Conservation (phyloP, 495 filamentous ascomycete species). For the Annulohypoxylon nitens region DNA sequence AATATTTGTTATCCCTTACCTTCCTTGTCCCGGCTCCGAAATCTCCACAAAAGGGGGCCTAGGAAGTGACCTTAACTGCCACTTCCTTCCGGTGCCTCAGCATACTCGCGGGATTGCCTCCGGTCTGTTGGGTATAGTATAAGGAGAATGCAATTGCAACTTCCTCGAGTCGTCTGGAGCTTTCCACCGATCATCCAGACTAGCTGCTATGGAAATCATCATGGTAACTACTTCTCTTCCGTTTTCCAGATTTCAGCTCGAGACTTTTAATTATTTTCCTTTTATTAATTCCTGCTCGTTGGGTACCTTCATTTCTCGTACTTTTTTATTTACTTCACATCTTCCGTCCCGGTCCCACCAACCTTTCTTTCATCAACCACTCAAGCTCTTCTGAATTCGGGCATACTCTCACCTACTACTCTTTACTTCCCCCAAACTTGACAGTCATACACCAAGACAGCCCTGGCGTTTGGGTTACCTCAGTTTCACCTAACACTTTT, state of each 20-base stretch:
- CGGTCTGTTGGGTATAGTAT: not conserved
- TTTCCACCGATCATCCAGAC: not conserved
- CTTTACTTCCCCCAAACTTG: not conserved
- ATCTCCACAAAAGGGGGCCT: not conserved
- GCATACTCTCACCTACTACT: not conserved
- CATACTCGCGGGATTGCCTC: not conserved
- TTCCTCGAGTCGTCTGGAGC: not conserved
- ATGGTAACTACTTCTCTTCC: not conserved
- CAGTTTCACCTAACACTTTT: not conserved
- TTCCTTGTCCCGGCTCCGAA: not conserved
- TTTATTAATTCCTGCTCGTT: not conserved
- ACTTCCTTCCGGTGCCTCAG: not conserved
- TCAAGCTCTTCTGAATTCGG: not conserved
- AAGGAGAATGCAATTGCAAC: not conserved
- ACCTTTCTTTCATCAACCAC: not conserved
- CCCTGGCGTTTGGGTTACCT: not conserved
- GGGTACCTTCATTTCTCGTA: not conserved
- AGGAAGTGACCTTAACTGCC: not conserved
- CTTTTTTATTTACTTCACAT: not conserved
- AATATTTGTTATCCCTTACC: not conserved
- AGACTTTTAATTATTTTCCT: not conserved
- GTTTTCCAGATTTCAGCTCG: not conserved
- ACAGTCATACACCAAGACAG: not conserved
- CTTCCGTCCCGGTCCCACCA: not conserved
- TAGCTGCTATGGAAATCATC: not conserved